Conservation (phyloP, 495 filamentous ascomycete genomes). For the Xylaria grammica region DNA sequence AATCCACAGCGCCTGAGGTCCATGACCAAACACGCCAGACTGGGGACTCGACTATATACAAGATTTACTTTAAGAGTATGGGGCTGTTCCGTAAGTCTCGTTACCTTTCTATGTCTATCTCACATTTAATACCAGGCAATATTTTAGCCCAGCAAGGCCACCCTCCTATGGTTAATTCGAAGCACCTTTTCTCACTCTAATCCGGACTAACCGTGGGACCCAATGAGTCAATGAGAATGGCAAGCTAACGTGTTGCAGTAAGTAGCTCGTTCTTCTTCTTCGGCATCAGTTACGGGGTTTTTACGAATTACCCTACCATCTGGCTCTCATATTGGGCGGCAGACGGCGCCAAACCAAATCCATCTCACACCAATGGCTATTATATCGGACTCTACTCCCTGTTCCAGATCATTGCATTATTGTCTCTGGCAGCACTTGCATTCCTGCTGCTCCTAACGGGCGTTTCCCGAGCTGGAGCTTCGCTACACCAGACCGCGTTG, state of each 20-base stretch:
- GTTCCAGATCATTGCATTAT: no score
- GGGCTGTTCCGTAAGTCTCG: conserved; percentile 21
- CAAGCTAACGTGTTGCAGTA: conserved; percentile 16
- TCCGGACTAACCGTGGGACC: no score
- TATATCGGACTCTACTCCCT: conserved; percentile 41
- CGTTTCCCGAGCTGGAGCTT: no score
- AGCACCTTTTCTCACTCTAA: no score
- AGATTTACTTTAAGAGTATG: conserved; percentile 46
- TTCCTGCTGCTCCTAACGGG: no score
- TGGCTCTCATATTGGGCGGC: conserved; percentile 48
- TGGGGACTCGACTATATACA: conserved; percentile 20
- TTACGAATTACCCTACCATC: conserved; percentile 42
- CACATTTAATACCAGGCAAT: no score
- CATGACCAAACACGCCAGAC: not conserved
- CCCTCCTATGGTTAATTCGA: no score
- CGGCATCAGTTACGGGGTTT: conserved; percentile 37
- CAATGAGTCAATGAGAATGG: no score
- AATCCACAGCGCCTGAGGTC: not conserved
- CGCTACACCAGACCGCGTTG: conserved; percentile 34
- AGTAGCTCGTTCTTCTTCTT: conserved; percentile 22
- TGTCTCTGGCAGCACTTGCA: no score
- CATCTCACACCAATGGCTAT: conserved; percentile 34
- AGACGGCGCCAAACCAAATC: conserved; percentile 31
- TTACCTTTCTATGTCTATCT: no score
- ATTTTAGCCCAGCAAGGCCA: no score